A percentile compares a stretch with the other conserved stretches of the same genome.
These are phyloP conservation scores for Naegleria fowleri DNA, from an alignment of 208 protist species.

Conservation along the genomic window DNA sequence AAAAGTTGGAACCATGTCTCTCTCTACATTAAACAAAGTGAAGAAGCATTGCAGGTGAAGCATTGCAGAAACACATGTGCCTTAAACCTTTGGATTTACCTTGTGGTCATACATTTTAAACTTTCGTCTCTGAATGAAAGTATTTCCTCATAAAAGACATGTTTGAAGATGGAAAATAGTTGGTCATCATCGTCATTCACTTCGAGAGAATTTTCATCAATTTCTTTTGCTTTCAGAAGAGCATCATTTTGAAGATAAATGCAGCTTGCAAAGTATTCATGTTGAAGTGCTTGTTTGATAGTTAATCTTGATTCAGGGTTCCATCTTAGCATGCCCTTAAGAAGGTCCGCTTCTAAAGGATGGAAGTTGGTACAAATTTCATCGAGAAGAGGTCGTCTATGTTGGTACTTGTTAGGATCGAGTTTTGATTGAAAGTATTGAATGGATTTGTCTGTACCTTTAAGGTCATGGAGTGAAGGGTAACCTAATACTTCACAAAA, in stretches of 20 bases:
- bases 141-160: background rate
- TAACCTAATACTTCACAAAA: constrained; percentile 89
- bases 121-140: background rate
- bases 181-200: background rate
- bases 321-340: background rate
- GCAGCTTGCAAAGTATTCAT: background rate
- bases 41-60: too few species aligned
- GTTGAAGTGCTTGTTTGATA: background rate
- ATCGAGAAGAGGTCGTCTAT: background rate
- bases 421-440: background rate
- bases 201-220: background rate
- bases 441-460: background rate
- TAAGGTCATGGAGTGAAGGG: background rate
- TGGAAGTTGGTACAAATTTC: background rate
- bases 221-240: background rate
- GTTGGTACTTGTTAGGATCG: background rate
- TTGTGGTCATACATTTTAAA: too few species aligned
- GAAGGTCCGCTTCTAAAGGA: background rate
- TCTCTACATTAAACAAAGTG: too few species aligned
- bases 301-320: background rate
- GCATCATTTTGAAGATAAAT: background rate
- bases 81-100: too few species aligned
- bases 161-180: background rate
- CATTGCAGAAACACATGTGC: too few species aligned
- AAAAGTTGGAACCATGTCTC: too few species aligned